A percentile compares a stretch with the other conserved stretches of the same genome.
These are phyloP conservation scores for Carpinus viminea DNA, from an alignment of 306 rosid species.

Conservation along the genomic window DNA sequence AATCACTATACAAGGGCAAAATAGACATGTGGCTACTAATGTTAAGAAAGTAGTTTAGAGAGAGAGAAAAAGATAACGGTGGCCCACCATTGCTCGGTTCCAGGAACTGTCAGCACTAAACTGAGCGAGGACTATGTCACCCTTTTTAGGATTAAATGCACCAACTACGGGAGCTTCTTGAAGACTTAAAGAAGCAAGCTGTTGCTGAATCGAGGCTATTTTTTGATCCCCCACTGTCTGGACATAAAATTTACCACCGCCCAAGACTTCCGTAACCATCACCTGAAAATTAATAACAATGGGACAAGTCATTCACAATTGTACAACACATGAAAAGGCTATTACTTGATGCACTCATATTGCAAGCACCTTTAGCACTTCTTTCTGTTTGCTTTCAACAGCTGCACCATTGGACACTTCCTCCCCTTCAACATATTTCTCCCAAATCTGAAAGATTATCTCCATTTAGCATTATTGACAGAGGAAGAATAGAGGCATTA, in stretches of 20 bases:
- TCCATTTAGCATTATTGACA: slow-evolving; percentile 32
- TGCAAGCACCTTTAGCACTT: slow-evolving; percentile 83
- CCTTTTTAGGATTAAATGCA: slow-evolving; percentile 89
- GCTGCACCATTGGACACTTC: slow-evolving; percentile 73
- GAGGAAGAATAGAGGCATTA: slow-evolving; percentile 13
- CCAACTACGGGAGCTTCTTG: slow-evolving; percentile 90
- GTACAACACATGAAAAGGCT: slow-evolving; percentile 11
- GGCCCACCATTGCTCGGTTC: slow-evolving; percentile 94
- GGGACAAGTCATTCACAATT: slow-evolving; percentile 29
- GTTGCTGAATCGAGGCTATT: slow-evolving; percentile 76
- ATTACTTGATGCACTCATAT: slow-evolving; percentile 22
- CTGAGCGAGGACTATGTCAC: slow-evolving; percentile 86
- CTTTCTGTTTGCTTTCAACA: slow-evolving; percentile 78
- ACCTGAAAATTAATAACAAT: slow-evolving; percentile 53
- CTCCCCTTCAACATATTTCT: slow-evolving; percentile 93
- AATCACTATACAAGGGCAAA: not conserved
- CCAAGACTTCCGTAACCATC: slow-evolving; percentile 79
- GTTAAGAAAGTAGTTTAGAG: not conserved
- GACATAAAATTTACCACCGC: slow-evolving; percentile 85
- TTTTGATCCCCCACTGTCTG: slow-evolving; percentile 92
- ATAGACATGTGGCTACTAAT: not conserved
- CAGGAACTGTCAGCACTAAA: slow-evolving; percentile 80
- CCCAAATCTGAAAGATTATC: slow-evolving; percentile 79
- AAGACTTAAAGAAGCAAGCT: slow-evolving; percentile 81
- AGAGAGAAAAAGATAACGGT: not conserved